phyloP scores from a whole-genome alignment of 768 basidiomycete genomes.

The Tulasnella sp. region DNA sequence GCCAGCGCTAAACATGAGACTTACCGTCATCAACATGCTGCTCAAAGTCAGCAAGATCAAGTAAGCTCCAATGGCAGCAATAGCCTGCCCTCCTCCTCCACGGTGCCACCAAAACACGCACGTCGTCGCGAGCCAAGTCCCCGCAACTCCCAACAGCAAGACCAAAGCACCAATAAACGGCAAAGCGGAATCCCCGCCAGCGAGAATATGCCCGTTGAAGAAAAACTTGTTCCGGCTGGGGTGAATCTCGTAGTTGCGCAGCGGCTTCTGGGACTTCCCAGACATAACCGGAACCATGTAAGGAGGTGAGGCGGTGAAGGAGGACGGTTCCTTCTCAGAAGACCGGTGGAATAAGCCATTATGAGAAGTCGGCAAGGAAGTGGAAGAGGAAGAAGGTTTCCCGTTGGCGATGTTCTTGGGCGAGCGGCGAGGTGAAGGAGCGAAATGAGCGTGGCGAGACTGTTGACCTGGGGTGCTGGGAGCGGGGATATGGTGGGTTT shows the following conservation, averaged over 20 bases:
- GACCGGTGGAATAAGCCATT: conserved; percentile 10
- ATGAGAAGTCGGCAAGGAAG: conserved; percentile 5
- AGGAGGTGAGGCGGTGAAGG: conserved; percentile 20
- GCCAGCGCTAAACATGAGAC: conserved; percentile 42
- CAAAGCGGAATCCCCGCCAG: conserved; percentile 83
- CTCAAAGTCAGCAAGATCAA: conserved; percentile 66
- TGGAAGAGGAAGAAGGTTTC: background rate
- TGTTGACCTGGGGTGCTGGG: background rate
- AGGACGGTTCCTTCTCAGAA: background rate
- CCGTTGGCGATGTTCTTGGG: conserved; percentile 10
- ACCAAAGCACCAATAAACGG: conserved; percentile 72
- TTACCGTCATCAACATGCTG: conserved; percentile 76
- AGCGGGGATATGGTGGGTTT: conserved; percentile 11
- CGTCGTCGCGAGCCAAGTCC: conserved; percentile 86
- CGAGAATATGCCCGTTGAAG: conserved; percentile 69
- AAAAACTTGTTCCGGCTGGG: conserved; percentile 79
- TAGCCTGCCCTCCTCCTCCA: conserved; percentile 66
- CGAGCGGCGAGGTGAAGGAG: conserved; percentile 25
- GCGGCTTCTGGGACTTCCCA: conserved; percentile 49
- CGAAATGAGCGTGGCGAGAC: conserved; percentile 33
- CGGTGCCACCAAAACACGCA: conserved; percentile 82
- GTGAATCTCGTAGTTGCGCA: conserved; percentile 65
- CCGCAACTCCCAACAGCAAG: conserved; percentile 68
- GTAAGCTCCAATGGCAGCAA: conserved; percentile 67
- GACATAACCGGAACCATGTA: conserved; percentile 43